Conservation (phyloP, 371 early-diverging fungal genomes). For the Phascolomyces articulosus region DNA sequence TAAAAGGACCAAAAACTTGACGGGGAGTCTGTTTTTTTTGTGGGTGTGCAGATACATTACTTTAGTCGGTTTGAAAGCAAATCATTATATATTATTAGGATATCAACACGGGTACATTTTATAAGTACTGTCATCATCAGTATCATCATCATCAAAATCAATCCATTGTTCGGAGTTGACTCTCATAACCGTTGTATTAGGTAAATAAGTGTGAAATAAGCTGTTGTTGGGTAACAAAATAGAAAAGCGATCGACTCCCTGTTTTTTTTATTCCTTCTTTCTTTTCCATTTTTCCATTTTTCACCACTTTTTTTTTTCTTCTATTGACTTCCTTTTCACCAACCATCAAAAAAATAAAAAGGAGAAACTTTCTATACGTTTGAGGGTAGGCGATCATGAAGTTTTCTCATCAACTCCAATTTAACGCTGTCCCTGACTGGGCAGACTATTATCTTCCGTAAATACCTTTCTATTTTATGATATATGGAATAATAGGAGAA, state of each 20-base stretch:
- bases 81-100: no score
- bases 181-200: not conserved
- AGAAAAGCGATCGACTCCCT: not conserved
- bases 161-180: constrained; percentile 4
- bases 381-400: constrained; percentile 18
- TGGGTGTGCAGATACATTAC: no score
- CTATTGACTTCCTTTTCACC: no score
- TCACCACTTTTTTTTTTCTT: no score
- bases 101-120: no score
- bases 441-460: constrained; percentile 79
- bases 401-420: constrained; percentile 80
- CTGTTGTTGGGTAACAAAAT: no score
- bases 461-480: constrained; percentile 11
- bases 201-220: not conserved
- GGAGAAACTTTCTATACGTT: no score
- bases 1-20: not conserved
- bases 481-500: not conserved
- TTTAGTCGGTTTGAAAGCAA: no score
- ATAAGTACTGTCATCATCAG: no score
- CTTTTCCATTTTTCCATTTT: not conserved
- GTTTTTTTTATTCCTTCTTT: not conserved
- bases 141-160: no score
- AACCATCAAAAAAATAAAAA: no score
- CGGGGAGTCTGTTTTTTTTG: not conserved
- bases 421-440: constrained; percentile 94